Evolutionary conservation across 371 early-diverging fungal species (phyloP), one percentile per base, ranked within the genome.

Genomic region (Actinomucor elegans): DNA sequence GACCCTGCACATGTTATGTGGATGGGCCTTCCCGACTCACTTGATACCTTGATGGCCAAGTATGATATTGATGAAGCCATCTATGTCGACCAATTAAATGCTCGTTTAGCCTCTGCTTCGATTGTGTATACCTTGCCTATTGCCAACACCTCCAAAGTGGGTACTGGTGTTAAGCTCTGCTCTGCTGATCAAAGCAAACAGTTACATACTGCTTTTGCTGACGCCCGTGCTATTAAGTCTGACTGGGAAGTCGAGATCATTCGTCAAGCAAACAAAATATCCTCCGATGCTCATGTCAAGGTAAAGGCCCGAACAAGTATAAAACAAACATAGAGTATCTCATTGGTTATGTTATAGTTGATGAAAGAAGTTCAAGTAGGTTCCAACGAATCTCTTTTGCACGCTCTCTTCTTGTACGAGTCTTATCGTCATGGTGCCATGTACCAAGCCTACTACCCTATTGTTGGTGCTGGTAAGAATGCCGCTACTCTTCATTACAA

Each of bases 401-500:
- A 91, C 49, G 87, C 91, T 3, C 68, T 84, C 36, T 94, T 94
- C 67, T 75, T 85, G 44, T 90, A 90, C 55, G 83, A 86, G 59
- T 86, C 83, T 45, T 80, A 86, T 29, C 67, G 81, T 38, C 67
- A 84, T 43, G 89, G 86, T 18, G 86, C 90, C 48, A 78, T 82
- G 59, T 80, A 80, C 68, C 92, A 93, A 58, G 90, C 94, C 5
- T 96, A 96, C 74, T 81, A 82, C 47, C 88, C 90, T 55, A 94
- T 96, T 66, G 83, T 92, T 14, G 96, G 89, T 20, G 73, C 76
- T 31, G 94, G 93, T 26, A 73, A 75, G 59, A 85, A 87, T 50
- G 94, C 92, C 1, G 87, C 94, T 10, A 82, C 83, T 6, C 76
- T 96, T 33, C 96, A 96, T 69, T 94, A 94, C 66, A 84, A 81